Base-by-base conservation (phyloP, 1,284 basidiomycete species). In the Gymnopus androsaceus region DNA sequence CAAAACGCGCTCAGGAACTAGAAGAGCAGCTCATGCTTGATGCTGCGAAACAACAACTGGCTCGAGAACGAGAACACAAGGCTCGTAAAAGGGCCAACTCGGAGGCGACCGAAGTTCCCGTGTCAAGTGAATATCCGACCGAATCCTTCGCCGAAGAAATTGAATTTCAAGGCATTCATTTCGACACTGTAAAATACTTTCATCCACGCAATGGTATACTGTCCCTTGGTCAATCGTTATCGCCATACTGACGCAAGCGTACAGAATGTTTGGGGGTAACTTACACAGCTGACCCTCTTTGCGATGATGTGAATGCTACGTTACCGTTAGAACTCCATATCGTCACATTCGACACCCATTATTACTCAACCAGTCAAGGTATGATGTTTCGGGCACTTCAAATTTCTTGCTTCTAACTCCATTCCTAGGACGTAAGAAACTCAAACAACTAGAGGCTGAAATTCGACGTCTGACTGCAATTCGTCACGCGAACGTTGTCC, bases 221-320 rank as follows among this genome's bases (percentile, higher is more conserved):
- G 21, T 21, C 53, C 28, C 50, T 38, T 11, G 51, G n/a, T 47
- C 51, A 23, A 17, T 23, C 21, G 37, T 11, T 15, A 3, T 23
- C 23, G 31, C 17, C 7, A 25, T 48, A 3, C 27, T 49, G 5
- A n/a, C n/a, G n/a, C n/a, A n/a, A n/a, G n/a, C 12, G 38, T 23
- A 41, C 54, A 88, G 88, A 84, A 45, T 78, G 75, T 36, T 69
- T 90, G 25, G 88, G 87, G 3, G 83, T 78, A 4, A 73, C 82
- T 0, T 90, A 86, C 69, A 75, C 84, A 56, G 89, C 88, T 0
- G 87, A 90, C 59, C 88, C 89, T 9, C 69, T 90, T 19, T 82
- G 80, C 60, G 86, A 89, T 59, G 83, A 86, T 59, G 72, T 79
- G 9, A 71, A 78, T 58, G 73, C 75, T 1, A 77, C 77, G 0